These are phyloP conservation scores for Sporisorium scitamineum DNA, from an alignment of 1,284 basidiomycete genomes.

Conservation along the genomic window DNA sequence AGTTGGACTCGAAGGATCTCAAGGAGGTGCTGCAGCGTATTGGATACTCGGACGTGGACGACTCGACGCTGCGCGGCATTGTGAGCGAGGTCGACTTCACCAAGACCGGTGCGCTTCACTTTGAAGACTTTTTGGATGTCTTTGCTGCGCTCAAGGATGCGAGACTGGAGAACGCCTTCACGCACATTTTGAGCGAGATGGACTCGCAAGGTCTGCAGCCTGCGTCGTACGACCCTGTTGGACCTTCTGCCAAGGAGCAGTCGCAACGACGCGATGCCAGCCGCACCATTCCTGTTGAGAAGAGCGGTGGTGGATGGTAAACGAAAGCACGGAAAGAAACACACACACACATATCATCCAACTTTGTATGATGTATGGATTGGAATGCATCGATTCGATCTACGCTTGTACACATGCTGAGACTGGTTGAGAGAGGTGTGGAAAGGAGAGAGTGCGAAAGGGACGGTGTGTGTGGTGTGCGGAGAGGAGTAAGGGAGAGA, in stretches of 20 bases:
- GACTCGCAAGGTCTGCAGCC: constrained; percentile 49
- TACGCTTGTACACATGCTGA: neutral
- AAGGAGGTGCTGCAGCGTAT: constrained; percentile 58
- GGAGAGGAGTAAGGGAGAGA: no score
- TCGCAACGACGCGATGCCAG: constrained; percentile 53
- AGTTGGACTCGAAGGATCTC: constrained; percentile 61
- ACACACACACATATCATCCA: constrained; percentile 1
- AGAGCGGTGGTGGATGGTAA: constrained; percentile 65
- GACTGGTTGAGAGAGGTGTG: neutral
- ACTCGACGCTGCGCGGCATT: constrained; percentile 56
- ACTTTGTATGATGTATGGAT: constrained; percentile 3
- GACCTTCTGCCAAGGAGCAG: constrained; percentile 55
- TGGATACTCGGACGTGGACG: constrained; percentile 59
- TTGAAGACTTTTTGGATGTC: constrained; percentile 64
- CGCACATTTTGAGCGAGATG: constrained; percentile 60
- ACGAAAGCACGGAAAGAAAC: neutral
- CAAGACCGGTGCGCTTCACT: constrained; percentile 59
- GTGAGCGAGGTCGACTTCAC: constrained; percentile 62
- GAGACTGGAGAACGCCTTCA: constrained; percentile 58
- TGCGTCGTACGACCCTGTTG: constrained; percentile 51
- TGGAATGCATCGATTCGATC: constrained; percentile 4
- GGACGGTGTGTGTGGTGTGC: no score
- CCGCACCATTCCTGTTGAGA: constrained; percentile 62
- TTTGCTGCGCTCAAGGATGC: constrained; percentile 63
- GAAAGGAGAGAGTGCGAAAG: neutral